Base-by-base conservation (phyloP, 2,329 filamentous ascomycete species). In the Bisporella sp. region DNA sequence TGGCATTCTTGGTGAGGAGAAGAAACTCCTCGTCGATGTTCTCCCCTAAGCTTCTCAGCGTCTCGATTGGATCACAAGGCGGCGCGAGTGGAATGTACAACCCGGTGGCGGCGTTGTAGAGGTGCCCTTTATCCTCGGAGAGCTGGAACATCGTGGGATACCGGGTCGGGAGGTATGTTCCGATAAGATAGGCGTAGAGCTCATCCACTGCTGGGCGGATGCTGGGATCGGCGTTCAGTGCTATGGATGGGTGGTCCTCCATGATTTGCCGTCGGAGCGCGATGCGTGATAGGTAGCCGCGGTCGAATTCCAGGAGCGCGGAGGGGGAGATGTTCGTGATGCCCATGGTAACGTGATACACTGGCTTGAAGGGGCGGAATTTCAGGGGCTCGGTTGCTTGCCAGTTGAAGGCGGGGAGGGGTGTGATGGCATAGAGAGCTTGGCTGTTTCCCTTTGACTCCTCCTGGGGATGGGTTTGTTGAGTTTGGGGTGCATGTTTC, bases 341-440 rank as follows among this genome's bases (percentile, higher is more conserved):
- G 81, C 79, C 76, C 80, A 84, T 84, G 5, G 80, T 84, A 46
- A 84, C 64, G 59, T 83, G 74, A 59, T 79, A 84, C 57, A 75
- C 81, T 5, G 77, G 73, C 62, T 79, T 82, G 64, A 82, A 82
- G 0, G 77, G 75, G 11, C 80, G 69, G 8, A 80, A 61, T 50
- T 77, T 72, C 37, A 79, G 60, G 0, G 78, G 80, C 50, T 75
- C 69, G 32, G 72, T 74, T 0, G 64, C 69, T 47, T 68, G 60
- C 71, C 77, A 76, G 52, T 78, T 64, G 55, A 83, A 79, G 49
- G 71, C 63, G 2, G 61, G 44, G 4, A 81, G 65, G 3, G 77
- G 71, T 4, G 35, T 2, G 8, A 37, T 37, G 8, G 8, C 35
- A 37, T 3, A 37, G 35, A 21, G 21, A 21, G 21, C 21, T 21